A percentile compares a stretch with the other conserved stretches of the same genome.
These are phyloP conservation scores for Nigrospora oryzae DNA, from an alignment of 2,329 filamentous ascomycete species.

Conservation along the genomic window DNA sequence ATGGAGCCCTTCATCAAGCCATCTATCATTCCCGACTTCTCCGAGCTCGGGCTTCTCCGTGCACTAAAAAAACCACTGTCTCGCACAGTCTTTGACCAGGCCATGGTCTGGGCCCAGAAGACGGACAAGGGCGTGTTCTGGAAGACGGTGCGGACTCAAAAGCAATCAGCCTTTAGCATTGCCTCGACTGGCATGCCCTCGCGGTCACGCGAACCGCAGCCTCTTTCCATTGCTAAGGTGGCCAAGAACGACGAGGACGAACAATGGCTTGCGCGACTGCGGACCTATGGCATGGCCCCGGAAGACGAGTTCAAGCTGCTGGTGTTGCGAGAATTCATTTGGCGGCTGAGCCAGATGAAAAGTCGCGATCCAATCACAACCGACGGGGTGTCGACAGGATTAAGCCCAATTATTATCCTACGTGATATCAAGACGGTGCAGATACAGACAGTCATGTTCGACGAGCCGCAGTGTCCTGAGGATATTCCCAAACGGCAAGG, in stretches of 20 bases:
- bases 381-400: constrained; percentile 30
- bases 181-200: constrained; percentile 46
- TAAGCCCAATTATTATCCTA: constrained; percentile 66
- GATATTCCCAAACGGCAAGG: constrained; percentile 20
- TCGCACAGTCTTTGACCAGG: constrained; percentile 74
- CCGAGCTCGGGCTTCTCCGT: constrained; percentile 69
- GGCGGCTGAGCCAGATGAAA: constrained; percentile 70
- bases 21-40: constrained; percentile 54
- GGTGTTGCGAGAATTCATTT: constrained; percentile 82
- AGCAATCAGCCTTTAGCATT: constrained; percentile 55
- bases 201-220: constrained; percentile 46
- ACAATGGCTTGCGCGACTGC: constrained; percentile 77
- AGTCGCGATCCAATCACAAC: constrained; percentile 40
- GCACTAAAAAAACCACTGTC: constrained; percentile 75
- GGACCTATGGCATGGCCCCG: constrained; percentile 69
- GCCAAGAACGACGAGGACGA: constrained; percentile 87
- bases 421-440: constrained; percentile 63
- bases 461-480: constrained; percentile 57
- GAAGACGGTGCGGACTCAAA: constrained; percentile 65
- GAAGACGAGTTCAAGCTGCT: constrained; percentile 90
- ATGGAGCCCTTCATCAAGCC: constrained; percentile 76
- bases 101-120: constrained; percentile 77
- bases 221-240: constrained; percentile 52
- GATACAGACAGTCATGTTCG: constrained; percentile 87
- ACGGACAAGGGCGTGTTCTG: constrained; percentile 79